These are phyloP conservation scores for Cicer cuneatum DNA, from an alignment of 306 rosid genomes.

Conservation along the genomic window DNA sequence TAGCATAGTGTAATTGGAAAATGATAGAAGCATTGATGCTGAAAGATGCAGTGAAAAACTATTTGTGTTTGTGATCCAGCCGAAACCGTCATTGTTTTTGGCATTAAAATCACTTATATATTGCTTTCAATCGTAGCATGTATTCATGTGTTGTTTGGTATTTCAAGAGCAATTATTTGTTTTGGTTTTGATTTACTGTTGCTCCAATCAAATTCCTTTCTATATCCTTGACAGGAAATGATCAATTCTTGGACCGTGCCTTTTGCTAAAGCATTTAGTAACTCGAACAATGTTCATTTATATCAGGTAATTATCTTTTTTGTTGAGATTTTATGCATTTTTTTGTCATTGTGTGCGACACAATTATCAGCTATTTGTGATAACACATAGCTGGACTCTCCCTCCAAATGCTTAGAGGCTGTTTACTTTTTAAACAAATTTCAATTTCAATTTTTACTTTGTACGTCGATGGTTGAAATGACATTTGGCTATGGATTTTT, in stretches of 20 bases:
- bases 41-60: constrained; percentile 18
- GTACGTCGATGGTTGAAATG: no score
- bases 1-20: neutral
- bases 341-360: neutral
- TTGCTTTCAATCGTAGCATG: constrained; percentile 17
- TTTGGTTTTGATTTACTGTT: constrained; percentile 40
- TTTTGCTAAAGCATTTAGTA: constrained; percentile 60
- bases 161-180: neutral
- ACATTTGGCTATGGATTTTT: no score
- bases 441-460: no score
- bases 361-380: constrained; percentile 24
- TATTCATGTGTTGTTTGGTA: constrained; percentile 22
- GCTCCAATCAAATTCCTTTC: constrained; percentile 30
- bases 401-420: neutral
- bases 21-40: constrained; percentile 21
- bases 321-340: constrained; percentile 44
- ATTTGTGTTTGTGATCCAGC: constrained; percentile 34
- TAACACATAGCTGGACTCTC: neutral
- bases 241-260: constrained; percentile 79
- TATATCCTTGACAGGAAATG: constrained; percentile 66
- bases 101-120: constrained; percentile 1
- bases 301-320: constrained; percentile 60
- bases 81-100: constrained; percentile 4
- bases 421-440: no score
- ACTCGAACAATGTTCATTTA: constrained; percentile 61